Evolutionary conservation across 768 basidiomycete genomes (phyloP).

Genomic region (Heimioporus sp.): DNA sequence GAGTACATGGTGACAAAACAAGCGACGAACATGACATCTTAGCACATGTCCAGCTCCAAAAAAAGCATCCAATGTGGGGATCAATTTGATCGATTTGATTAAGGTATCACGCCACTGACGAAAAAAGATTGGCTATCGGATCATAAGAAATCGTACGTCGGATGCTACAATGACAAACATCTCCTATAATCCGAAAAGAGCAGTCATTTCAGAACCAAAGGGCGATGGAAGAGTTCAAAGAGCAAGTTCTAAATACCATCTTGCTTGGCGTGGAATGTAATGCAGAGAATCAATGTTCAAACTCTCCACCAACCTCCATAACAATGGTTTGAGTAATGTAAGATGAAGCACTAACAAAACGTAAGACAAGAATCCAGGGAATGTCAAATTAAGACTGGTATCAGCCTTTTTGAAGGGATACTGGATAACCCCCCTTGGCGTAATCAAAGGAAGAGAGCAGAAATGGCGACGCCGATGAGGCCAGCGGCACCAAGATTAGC

Average conservation of each 20-base stretch:
- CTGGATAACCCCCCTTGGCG: background rate
- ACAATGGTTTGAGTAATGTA: constrained; percentile 13
- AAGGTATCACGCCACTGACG: background rate
- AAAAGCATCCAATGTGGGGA: no score
- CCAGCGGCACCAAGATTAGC: constrained; percentile 46
- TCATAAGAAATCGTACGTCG: constrained; percentile 12
- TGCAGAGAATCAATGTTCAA: background rate
- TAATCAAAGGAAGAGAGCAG: constrained; percentile 37
- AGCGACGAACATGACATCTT: no score
- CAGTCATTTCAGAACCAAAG: constrained; percentile 1
- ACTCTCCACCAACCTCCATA: constrained; percentile 1
- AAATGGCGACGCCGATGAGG: constrained; percentile 32
- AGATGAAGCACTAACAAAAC: constrained; percentile 10
- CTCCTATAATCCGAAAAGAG: constrained; percentile 15
- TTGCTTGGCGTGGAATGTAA: background rate
- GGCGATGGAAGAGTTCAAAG: constrained; percentile 3
- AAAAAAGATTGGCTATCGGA: constrained; percentile 10
- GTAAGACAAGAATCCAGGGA: constrained; percentile 10
- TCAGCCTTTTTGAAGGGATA: constrained; percentile 9
- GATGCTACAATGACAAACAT: constrained; percentile 14
- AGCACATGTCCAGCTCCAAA: no score
- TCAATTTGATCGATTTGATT: background rate
- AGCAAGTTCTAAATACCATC: constrained; percentile 1
- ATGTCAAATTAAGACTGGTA: constrained; percentile 17
- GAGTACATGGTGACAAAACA: no score